Evolutionary conservation across 805 yeast genomes (phyloP).

Genomic region (Pichia ethanolica): DNA sequence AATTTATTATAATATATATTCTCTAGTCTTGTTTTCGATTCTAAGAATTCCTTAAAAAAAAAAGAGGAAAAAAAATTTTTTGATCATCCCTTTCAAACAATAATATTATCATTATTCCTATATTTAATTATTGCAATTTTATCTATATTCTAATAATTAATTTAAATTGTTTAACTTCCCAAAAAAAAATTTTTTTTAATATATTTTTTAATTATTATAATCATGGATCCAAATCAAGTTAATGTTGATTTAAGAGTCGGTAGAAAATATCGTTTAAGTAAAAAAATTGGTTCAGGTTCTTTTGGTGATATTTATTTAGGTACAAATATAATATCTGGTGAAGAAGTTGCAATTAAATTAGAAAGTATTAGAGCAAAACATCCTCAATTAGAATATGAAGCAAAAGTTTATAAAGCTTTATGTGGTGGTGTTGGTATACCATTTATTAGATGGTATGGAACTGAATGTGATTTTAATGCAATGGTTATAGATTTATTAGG

Average conservation of each 20-base stretch:
- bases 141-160: too few species aligned
- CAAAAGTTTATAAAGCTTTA: conserved; percentile 87
- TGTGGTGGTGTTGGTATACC: conserved; percentile 84
- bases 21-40: too few species aligned
- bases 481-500: conserved; percentile 91
- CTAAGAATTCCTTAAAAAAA: too few species aligned
- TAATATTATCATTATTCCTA: too few species aligned
- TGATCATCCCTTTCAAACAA: too few species aligned
- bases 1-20: too few species aligned
- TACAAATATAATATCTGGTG: conserved; percentile 90
- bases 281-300: conserved; percentile 95
- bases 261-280: conserved; percentile 86
- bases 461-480: conserved; percentile 94
- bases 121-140: too few species aligned
- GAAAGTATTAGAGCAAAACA: conserved; percentile 88
- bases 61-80: too few species aligned
- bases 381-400: conserved; percentile 95
- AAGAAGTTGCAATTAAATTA: conserved; percentile 93
- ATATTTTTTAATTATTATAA: too few species aligned
- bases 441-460: conserved; percentile 95
- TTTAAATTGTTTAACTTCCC: too few species aligned
- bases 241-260: conserved; percentile 76
- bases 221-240: conserved; percentile 12
- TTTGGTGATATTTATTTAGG: conserved; percentile 95
- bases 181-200: background rate